Evolutionary conservation across 306 rosid genomes (phyloP).

Genomic region (Carpinus viminea): DNA sequence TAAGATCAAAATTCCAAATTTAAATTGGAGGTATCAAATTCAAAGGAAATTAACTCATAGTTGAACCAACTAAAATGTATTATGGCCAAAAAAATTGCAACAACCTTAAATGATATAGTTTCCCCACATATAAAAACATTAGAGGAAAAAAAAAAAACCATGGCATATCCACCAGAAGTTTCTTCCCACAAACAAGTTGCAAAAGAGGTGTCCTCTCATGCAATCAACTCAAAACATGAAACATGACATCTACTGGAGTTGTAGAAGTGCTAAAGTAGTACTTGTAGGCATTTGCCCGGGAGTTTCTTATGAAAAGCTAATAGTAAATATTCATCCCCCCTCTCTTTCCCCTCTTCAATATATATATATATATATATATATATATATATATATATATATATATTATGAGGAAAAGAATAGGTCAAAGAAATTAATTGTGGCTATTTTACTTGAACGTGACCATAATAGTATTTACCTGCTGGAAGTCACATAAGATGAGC

Average conservation of each 20-base stretch:
- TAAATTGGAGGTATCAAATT: too few species aligned
- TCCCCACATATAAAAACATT: too few species aligned
- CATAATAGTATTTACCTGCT: too few species aligned
- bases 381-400: too few species aligned
- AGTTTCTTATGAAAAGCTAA: background rate
- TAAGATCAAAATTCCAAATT: too few species aligned
- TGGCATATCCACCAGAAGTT: background rate
- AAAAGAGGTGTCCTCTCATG: background rate
- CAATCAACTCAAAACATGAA: background rate
- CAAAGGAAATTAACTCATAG: background rate
- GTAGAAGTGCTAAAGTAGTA: background rate
- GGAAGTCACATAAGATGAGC: too few species aligned
- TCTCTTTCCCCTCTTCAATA: background rate
- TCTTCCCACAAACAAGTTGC: background rate
- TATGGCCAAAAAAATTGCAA: too few species aligned
- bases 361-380: background rate
- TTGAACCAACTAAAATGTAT: background rate
- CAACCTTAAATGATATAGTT: too few species aligned
- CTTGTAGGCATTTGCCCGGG: background rate
- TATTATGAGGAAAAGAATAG: too few species aligned
- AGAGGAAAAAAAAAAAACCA: background rate
- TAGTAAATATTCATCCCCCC: background rate
- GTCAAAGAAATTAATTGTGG: too few species aligned
- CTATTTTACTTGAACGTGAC: too few species aligned
- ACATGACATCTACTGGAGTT: background rate